Evolutionary conservation across 768 basidiomycete species (phyloP).

Genomic region (Naematelia encephala): DNA sequence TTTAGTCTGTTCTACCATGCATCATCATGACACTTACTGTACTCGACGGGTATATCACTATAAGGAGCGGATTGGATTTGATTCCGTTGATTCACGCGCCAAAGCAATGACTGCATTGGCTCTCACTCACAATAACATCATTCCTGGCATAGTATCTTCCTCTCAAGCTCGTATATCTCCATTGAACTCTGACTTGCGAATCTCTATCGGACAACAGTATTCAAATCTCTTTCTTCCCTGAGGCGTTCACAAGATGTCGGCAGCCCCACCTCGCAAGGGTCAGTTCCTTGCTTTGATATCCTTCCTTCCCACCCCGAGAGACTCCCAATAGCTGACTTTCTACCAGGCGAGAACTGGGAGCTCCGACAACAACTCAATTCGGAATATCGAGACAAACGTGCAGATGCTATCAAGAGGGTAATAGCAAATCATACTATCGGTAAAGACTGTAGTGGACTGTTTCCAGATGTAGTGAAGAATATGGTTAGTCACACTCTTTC

Average conservation of each 20-base stretch:
- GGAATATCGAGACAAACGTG: conserved; percentile 89
- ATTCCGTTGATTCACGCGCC: not conserved
- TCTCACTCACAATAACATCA: not conserved
- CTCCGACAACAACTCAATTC: conserved; percentile 95
- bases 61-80: not conserved
- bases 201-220: too few species aligned
- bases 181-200: too few species aligned
- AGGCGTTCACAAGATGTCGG: conserved; percentile 3
- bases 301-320: not conserved
- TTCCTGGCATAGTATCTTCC: not conserved
- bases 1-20: not conserved
- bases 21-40: not conserved
- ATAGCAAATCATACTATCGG: conserved; percentile 99
- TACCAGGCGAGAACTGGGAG: conserved; percentile 92
- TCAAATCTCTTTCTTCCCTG: too few species aligned
- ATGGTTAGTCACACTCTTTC: conserved; percentile 51
- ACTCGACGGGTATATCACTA: not conserved
- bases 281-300: not conserved
- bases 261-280: conserved; percentile 10
- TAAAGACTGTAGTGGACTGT: conserved; percentile 83
- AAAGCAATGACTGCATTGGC: not conserved
- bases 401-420: conserved; percentile 96
- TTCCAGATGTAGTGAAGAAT: conserved; percentile 97
- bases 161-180: too few species aligned
- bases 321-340: too few species aligned